Conservation (phyloP, 2,329 filamentous ascomycete genomes). For the Penicillium sp. region DNA sequence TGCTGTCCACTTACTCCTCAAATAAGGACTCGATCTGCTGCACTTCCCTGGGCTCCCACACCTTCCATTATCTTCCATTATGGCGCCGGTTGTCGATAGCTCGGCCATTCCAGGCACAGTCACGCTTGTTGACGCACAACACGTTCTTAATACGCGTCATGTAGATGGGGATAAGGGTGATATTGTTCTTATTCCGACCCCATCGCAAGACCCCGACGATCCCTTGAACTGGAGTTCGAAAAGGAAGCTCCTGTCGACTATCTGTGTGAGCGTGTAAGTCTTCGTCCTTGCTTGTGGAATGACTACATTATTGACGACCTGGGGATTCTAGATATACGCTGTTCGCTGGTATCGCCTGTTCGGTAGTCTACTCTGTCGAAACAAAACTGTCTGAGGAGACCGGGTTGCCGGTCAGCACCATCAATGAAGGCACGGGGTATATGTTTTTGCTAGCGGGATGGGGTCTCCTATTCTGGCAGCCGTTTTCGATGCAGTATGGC, state of each 20-base stretch:
- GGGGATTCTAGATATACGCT: conserved; percentile 34
- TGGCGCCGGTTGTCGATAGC: conserved; percentile 27
- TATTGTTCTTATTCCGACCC: conserved; percentile 43
- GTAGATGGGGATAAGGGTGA: conserved; percentile 29
- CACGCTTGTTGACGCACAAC: conserved; percentile 41
- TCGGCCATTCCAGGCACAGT: conserved; percentile 43
- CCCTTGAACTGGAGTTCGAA: conserved; percentile 45
- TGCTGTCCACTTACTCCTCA: neutral
- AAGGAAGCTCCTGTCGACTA: conserved; percentile 43
- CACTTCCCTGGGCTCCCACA: neutral
- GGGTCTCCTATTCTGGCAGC: conserved; percentile 47
- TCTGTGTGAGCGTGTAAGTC: conserved; percentile 41
- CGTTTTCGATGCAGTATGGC: conserved; percentile 45
- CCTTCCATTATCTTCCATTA: conserved; percentile 6
- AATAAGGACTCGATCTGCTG: neutral
- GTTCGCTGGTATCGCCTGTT: conserved; percentile 35
- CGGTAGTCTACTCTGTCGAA: conserved; percentile 40
- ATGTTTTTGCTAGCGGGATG: conserved; percentile 44
- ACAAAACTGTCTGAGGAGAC: conserved; percentile 36
- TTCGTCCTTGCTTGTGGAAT: neutral
- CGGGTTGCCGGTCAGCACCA: conserved; percentile 30
- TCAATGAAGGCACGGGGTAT: conserved; percentile 40
- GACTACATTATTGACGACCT: neutral
- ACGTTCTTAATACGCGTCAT: conserved; percentile 32
- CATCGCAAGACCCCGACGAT: conserved; percentile 46